These are phyloP conservation scores for Plasmodium relictum DNA, from an alignment of 169 alveolate species.

Conservation along the genomic window DNA sequence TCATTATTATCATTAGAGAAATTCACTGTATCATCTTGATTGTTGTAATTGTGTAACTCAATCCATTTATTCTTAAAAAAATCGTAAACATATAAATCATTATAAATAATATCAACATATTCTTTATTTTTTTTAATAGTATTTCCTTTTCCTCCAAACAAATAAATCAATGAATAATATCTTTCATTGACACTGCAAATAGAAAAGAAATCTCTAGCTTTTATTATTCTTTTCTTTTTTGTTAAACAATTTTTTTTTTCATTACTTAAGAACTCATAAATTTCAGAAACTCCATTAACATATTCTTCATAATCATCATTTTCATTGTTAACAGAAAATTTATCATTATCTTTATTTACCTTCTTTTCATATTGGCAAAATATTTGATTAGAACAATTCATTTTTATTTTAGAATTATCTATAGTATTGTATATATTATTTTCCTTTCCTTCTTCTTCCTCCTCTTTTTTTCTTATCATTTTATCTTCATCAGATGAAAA, in stretches of 20 bases:
- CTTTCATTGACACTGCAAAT: slow-evolving; percentile 68
- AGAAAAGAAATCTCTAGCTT: slow-evolving; percentile 70
- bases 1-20: background rate
- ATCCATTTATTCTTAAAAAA: slow-evolving; percentile 65
- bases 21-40: background rate
- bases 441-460: background rate
- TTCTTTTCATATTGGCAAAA: background rate
- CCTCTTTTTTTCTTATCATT: background rate
- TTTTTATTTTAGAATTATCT: background rate
- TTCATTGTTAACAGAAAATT: background rate
- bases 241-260: slow-evolving; percentile 25
- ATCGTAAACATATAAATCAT: slow-evolving; percentile 74
- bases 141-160: slow-evolving; percentile 78
- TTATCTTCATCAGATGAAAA: background rate
- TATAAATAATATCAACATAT: slow-evolving; percentile 62
- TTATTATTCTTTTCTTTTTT: slow-evolving; percentile 51
- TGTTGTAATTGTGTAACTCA: slow-evolving; percentile 18
- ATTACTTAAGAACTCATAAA: slow-evolving; percentile 37
- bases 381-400: background rate
- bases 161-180: slow-evolving; percentile 53
- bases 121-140: slow-evolving; percentile 53
- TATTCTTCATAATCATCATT: slow-evolving; percentile 27
- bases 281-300: slow-evolving; percentile 41
- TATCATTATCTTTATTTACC: background rate
- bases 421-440: background rate